These are phyloP conservation scores for Aspergillus leporis DNA, from an alignment of 495 filamentous ascomycete genomes.

Conservation along the genomic window DNA sequence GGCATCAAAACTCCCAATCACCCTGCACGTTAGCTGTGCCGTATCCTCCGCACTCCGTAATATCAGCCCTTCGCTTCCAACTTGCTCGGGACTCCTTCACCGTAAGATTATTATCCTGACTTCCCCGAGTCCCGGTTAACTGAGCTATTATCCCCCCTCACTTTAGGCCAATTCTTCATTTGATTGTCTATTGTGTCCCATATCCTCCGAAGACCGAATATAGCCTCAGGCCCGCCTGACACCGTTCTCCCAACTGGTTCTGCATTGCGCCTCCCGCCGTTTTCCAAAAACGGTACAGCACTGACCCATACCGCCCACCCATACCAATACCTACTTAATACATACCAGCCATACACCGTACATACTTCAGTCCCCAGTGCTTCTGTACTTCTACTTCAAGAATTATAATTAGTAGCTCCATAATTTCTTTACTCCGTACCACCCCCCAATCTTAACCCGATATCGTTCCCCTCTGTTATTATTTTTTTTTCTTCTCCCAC, in stretches of 20 bases:
- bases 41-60: not conserved
- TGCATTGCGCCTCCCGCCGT: not conserved
- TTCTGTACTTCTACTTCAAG: slow-evolving; percentile 1
- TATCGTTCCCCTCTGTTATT: slow-evolving; percentile 8
- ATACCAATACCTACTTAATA: not conserved
- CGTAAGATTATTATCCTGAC: not conserved
- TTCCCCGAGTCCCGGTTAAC: not conserved
- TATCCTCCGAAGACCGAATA: not conserved
- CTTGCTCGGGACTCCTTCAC: not conserved
- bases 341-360: not conserved
- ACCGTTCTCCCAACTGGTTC: slow-evolving; percentile 1
- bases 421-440: slow-evolving; percentile 10
- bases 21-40: not conserved
- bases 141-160: not conserved
- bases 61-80: not conserved
- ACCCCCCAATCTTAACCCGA: slow-evolving; percentile 10
- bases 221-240: not conserved
- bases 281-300: not conserved
- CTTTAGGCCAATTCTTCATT: not conserved
- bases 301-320: not conserved
- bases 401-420: slow-evolving; percentile 8
- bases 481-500: slow-evolving; percentile 11
- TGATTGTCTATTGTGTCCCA: not conserved
- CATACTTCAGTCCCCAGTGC: not conserved
- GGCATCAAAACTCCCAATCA: not conserved